Conservation (phyloP, 495 filamentous ascomycete species). For the Articulospora tetracladia region DNA sequence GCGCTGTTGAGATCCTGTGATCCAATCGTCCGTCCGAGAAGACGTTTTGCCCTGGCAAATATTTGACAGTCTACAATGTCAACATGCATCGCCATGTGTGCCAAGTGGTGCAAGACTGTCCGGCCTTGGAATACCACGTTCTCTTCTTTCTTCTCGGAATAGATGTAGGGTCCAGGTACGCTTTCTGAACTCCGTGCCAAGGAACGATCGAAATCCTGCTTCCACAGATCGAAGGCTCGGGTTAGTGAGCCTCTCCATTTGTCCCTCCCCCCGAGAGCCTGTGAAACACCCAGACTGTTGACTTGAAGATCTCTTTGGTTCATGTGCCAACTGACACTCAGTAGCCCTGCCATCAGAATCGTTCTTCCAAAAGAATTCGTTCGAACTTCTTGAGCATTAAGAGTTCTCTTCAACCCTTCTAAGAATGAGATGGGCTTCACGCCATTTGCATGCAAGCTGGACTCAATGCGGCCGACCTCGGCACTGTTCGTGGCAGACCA, state of each 20-base stretch:
- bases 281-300: constrained; percentile 71
- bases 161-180: constrained; percentile 34
- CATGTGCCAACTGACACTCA: constrained; percentile 97
- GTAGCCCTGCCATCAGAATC: constrained; percentile 88
- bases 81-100: constrained; percentile 97
- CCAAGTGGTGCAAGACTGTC: constrained; percentile 86
- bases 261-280: constrained; percentile 82
- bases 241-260: constrained; percentile 90
- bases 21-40: constrained; percentile 84
- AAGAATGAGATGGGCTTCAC: constrained; percentile 86
- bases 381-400: constrained; percentile 81
- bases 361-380: constrained; percentile 96
- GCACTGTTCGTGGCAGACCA: constrained; percentile 90
- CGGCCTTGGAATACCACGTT: constrained; percentile 82
- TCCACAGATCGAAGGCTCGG: constrained; percentile 92
- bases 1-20: constrained; percentile 75
- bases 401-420: constrained; percentile 84
- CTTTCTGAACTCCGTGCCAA: constrained; percentile 43
- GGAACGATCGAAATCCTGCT: constrained; percentile 84
- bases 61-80: constrained; percentile 98
- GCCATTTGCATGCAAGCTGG: constrained; percentile 75
- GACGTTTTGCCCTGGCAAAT: constrained; percentile 78
- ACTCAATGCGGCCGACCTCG: constrained; percentile 85
- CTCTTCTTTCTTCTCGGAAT: constrained; percentile 52
- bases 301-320: constrained; percentile 95